Evolutionary conservation across 169 alveolate species (phyloP).

Genomic region (Plasmodium malariae): DNA sequence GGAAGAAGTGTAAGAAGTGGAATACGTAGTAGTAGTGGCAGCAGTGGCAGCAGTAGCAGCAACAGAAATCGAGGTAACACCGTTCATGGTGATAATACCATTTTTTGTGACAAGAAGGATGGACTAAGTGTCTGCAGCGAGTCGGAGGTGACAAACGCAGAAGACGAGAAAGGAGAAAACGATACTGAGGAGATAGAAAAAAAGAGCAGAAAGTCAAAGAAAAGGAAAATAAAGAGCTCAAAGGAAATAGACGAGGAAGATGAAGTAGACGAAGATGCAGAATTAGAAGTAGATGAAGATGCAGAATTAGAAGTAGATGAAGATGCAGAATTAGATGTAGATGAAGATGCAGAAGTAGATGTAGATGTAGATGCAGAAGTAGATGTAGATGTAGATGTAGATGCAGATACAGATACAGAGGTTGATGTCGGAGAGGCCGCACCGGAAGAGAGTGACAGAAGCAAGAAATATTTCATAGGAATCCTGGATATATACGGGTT

Average conservation of each 20-base stretch:
- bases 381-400: constrained; percentile 10
- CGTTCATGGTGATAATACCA: too few species aligned
- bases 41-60: too few species aligned
- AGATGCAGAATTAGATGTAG: not conserved
- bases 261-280: too few species aligned
- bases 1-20: too few species aligned
- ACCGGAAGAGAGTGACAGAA: not conserved
- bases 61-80: too few species aligned
- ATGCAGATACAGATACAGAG: constrained; percentile 25
- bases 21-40: too few species aligned
- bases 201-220: constrained; percentile 33
- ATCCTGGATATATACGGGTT: constrained; percentile 90
- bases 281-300: too few species aligned
- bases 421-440: not conserved
- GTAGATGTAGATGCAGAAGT: not conserved
- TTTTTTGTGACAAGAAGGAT: too few species aligned
- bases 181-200: too few species aligned
- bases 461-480: constrained; percentile 80
- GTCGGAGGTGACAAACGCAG: too few species aligned
- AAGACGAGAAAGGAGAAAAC: too few species aligned
- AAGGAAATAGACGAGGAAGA: not conserved
- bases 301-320: not conserved
- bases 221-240: not conserved
- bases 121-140: too few species aligned
- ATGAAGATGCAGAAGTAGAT: constrained; percentile 1